A percentile compares a stretch with the other conserved stretches of the same genome.
Conservation (phyloP, 2,329 filamentous ascomycete genomes). For the Pseudogymnoascus verrucosus region DNA sequence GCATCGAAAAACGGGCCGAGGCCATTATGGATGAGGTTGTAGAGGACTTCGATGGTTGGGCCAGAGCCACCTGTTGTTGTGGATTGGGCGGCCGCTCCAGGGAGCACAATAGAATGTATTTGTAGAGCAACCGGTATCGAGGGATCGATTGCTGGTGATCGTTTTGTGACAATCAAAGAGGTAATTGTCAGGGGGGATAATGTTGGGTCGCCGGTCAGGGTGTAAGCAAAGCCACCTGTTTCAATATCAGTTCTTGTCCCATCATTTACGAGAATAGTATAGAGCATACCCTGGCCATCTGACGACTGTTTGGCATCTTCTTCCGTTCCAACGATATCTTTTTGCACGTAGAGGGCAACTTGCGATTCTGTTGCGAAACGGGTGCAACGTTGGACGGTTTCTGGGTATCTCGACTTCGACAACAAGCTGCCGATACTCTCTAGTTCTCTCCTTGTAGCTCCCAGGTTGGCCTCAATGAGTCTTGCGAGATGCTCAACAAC, state of each 20-base stretch:
- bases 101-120: constrained; percentile 87
- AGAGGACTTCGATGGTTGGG: constrained; percentile 70
- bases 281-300: constrained; percentile 32
- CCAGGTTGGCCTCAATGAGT: constrained; percentile 65
- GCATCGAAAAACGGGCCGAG: constrained; percentile 96
- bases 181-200: constrained; percentile 72
- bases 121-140: constrained; percentile 75
- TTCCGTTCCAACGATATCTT: constrained; percentile 49
- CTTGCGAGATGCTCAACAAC: constrained; percentile 65
- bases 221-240: constrained; percentile 48
- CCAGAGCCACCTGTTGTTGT: constrained; percentile 62
- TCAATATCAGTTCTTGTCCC: constrained; percentile 21
- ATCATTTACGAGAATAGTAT: background rate
- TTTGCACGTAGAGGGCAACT: constrained; percentile 83
- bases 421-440: constrained; percentile 76
- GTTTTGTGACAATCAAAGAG: constrained; percentile 84
- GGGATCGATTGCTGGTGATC: constrained; percentile 78
- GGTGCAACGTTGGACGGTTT: constrained; percentile 79
- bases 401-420: constrained; percentile 59
- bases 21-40: constrained; percentile 84
- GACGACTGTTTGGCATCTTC: constrained; percentile 23
- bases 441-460: constrained; percentile 69
- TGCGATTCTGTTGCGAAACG: constrained; percentile 86
- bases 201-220: constrained; percentile 72
- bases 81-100: constrained; percentile 66